Evolutionary conservation across 2,329 filamentous ascomycete genomes (phyloP).

Genomic region (Aspergillus cejpii): DNA sequence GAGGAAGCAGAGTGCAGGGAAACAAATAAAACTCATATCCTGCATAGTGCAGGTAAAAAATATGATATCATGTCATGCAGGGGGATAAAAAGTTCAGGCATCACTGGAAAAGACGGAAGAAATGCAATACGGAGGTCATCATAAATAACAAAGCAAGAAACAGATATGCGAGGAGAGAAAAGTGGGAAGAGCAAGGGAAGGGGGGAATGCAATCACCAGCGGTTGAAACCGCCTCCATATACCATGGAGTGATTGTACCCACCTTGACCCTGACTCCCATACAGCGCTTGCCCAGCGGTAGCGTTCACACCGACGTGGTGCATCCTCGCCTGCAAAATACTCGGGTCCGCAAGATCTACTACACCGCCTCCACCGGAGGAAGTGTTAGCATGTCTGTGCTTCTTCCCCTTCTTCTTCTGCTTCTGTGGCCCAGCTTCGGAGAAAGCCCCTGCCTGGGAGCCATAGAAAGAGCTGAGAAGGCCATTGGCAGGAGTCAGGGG

Average conservation of each 20-base stretch:
- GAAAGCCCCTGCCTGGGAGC: slow-evolving; percentile 74
- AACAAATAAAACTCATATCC: slow-evolving; percentile 17
- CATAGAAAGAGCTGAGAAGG: slow-evolving; percentile 87
- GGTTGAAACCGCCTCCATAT: slow-evolving; percentile 62
- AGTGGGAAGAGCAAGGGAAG: slow-evolving; percentile 8
- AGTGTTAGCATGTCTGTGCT: slow-evolving; percentile 99
- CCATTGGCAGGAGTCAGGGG: slow-evolving; percentile 87
- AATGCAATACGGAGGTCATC: slow-evolving; percentile 20
- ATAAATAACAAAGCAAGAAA: slow-evolving; percentile 14
- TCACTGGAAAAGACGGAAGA: slow-evolving; percentile 17
- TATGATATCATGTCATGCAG: slow-evolving; percentile 32
- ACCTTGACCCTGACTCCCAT: slow-evolving; percentile 82
- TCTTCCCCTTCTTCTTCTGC: slow-evolving; percentile 99
- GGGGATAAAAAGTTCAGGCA: slow-evolving; percentile 10
- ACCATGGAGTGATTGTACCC: slow-evolving; percentile 82
- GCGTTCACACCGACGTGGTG: slow-evolving; percentile 76
- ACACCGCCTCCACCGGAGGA: slow-evolving; percentile 99
- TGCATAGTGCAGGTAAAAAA: slow-evolving; percentile 19
- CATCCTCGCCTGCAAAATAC: slow-evolving; percentile 96
- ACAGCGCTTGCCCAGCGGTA: slow-evolving; percentile 74
- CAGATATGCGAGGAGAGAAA: slow-evolving; percentile 4
- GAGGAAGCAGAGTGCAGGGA: slow-evolving; percentile 3
- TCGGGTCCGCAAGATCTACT: slow-evolving; percentile 99
- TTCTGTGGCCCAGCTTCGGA: slow-evolving; percentile 84
- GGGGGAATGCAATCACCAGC: slow-evolving; percentile 53